Percentiles rank a stretch among this genome's conserved stretches.
phyloP scores from a whole-genome alignment of 2,329 filamentous ascomycete genomes.

The Bipolaris sorokiniana region DNA sequence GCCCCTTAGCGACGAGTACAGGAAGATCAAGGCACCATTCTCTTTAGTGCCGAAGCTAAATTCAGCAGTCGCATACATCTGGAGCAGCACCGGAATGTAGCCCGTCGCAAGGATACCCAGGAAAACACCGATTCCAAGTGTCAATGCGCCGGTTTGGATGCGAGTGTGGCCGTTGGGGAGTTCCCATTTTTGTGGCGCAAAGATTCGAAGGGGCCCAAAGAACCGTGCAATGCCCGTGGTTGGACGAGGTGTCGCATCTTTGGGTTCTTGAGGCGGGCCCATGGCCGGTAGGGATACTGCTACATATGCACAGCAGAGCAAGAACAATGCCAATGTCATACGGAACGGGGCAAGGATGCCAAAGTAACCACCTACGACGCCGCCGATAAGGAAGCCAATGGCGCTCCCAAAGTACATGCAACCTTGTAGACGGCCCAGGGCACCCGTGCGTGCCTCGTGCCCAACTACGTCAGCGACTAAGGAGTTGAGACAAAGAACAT shows the following conservation, averaged over 20 bases:
- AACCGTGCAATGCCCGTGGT: constrained; percentile 58
- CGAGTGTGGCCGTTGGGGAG: constrained; percentile 58
- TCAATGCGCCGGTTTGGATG: constrained; percentile 66
- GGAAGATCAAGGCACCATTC: constrained; percentile 55
- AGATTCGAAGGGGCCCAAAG: constrained; percentile 67
- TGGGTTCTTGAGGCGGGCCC: constrained; percentile 47
- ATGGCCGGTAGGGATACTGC: constrained; percentile 57
- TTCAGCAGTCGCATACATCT: constrained; percentile 56
- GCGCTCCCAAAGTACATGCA: constrained; percentile 71
- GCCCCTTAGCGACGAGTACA: constrained; percentile 54
- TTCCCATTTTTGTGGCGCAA: constrained; percentile 63
- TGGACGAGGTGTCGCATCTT: constrained; percentile 29
- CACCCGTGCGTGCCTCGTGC: constrained; percentile 65
- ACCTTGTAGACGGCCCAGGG: constrained; percentile 70
- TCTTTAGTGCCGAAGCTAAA: constrained; percentile 54
- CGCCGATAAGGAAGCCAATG: constrained; percentile 68
- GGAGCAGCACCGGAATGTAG: constrained; percentile 66
- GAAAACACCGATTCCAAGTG: constrained; percentile 70
- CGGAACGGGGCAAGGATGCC: constrained; percentile 70
- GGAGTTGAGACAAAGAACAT: constrained; percentile 71
- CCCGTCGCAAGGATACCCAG: constrained; percentile 72
- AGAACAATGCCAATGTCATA: constrained; percentile 64
- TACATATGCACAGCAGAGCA: constrained; percentile 52
- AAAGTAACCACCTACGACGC: constrained; percentile 67
- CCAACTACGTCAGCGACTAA: constrained; percentile 70